Base-by-base conservation (phyloP, 2,329 filamentous ascomycete species). In the Phaeosphaeriaceae sp. region DNA sequence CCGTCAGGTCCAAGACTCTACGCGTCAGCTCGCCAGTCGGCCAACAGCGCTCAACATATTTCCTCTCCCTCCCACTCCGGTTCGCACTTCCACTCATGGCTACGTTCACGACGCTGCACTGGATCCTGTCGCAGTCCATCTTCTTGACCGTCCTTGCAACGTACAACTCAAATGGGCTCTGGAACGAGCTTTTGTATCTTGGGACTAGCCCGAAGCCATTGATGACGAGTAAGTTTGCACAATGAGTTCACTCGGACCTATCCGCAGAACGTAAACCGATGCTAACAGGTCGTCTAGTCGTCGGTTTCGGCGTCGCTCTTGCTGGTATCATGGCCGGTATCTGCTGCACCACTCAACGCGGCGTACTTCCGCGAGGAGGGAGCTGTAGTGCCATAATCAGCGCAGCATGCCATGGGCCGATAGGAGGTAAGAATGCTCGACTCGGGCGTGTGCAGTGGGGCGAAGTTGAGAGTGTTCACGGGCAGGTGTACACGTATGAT, bases 341-440 rank as follows among this genome's bases (percentile, higher is more conserved):
- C n/a, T 51, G 56, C 25, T 54, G 50, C 31, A 48, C 47, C 20
- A 46, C 17, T 15, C 54, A 48, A 19, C n/a, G 25, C 7, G 56
- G 36, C 11, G 46, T 54, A 6, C 51, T 58, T 4, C 56, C 56
- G 15, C 51, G 22, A 9, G 48, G 53, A 40, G 51, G 41, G 1
- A 54, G 25, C 47, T 54, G 53, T 40, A 58, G 51, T 21, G 56
- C 56, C 2, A 46, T 54, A 17, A 54, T 58, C 20, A 58, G 56
- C 36, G 56, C 56, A n/a, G 51, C 51, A 10, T 58, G 56, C 25
- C 56, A 58, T 20, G 33, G 56, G 27, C 56, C 56, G 7, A n/a
- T 4, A 24, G 51, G 41, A 24, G 51, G 54, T 27, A 21, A 11
- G 4, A 40, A 51, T 11, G 54, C 54, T 3, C 19, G 31, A 19